A percentile compares a stretch with the other conserved stretches of the same genome.
Conservation (phyloP, 768 basidiomycete species). For the Dentipellis fragilis region DNA sequence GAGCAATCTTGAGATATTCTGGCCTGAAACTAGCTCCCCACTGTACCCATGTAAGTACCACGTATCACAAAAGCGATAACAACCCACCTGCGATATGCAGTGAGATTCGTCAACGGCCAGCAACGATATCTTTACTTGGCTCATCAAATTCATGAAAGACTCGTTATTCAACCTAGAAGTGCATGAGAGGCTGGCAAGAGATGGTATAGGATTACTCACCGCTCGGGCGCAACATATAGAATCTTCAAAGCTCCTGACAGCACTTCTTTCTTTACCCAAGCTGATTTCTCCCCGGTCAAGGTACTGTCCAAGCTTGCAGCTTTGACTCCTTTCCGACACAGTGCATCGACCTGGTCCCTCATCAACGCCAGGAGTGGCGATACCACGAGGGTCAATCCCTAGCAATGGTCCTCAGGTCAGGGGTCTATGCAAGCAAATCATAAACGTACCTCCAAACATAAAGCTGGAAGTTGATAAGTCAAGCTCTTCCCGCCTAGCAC, state of each 20-base stretch:
- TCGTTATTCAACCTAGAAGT: constrained; percentile 33
- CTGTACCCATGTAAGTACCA: constrained; percentile 11
- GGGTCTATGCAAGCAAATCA: not conserved
- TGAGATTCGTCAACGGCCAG: constrained; percentile 43
- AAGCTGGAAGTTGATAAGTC: constrained; percentile 30
- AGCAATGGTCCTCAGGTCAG: not conserved
- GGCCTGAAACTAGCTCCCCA: constrained; percentile 37
- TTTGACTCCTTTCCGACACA: constrained; percentile 23
- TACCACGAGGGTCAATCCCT: constrained; percentile 26
- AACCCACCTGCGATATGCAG: constrained; percentile 31
- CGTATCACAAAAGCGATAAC: not conserved
- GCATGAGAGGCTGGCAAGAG: not conserved
- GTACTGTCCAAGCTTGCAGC: constrained; percentile 33
- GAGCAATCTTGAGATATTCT: constrained; percentile 30
- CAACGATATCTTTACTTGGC: constrained; percentile 30
- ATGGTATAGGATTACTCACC: constrained; percentile 14
- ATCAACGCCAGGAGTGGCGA: constrained; percentile 27
- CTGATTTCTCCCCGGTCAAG: constrained; percentile 20
- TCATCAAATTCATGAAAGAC: constrained; percentile 33
- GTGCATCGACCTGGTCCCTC: constrained; percentile 31
- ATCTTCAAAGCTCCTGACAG: constrained; percentile 32
- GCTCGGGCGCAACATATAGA: constrained; percentile 38
- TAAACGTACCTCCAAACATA: constrained; percentile 25
- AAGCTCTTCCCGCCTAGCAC: constrained; percentile 27
- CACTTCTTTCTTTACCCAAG: constrained; percentile 27